Evolutionary conservation across 1,284 basidiomycete genomes (phyloP).

Genomic region (Tilletiopsis washingtonensis): DNA sequence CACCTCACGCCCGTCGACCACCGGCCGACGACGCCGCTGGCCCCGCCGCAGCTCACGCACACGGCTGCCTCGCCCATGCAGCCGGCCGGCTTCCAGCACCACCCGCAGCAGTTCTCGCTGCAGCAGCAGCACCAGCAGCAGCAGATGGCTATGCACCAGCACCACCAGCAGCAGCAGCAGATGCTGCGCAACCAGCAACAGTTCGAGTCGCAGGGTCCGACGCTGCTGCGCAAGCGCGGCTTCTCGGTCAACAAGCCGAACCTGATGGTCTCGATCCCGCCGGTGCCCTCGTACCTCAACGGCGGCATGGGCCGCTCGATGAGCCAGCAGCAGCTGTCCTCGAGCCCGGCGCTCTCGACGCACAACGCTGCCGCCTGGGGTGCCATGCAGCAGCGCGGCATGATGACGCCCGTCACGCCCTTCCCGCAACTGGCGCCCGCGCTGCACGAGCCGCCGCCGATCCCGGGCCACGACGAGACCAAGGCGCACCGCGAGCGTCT

Average conservation of each 20-base stretch:
- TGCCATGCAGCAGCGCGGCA: conserved; percentile 33
- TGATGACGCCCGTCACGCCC: conserved; percentile 35
- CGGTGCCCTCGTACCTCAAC: conserved; percentile 26
- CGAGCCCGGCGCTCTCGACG: conserved; percentile 18
- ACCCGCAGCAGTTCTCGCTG: not conserved
- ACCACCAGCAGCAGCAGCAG: not conserved
- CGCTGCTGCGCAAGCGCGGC: conserved; percentile 35
- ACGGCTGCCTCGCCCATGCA: conserved; percentile 28
- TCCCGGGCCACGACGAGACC: conserved; percentile 25
- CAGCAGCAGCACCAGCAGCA: not conserved
- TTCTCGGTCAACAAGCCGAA: conserved; percentile 35
- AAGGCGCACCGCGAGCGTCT: conserved; percentile 32
- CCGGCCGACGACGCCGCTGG: not conserved
- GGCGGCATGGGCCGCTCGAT: conserved; percentile 9
- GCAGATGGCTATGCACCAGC: not conserved
- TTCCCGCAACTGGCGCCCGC: conserved; percentile 23
- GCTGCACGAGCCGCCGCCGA: conserved; percentile 26
- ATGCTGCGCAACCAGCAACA: not conserved
- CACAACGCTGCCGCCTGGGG: conserved; percentile 23
- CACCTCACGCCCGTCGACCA: not conserved
- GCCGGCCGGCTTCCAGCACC: not conserved
- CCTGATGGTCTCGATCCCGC: conserved; percentile 34
- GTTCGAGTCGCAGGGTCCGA: conserved; percentile 12
- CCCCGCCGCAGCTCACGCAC: conserved; percentile 22
- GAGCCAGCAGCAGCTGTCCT: conserved; percentile 1